Percentiles rank a stretch among this genome's conserved stretches.
Conservation (phyloP, 768 basidiomycete species). For the Mycena galericulata region DNA sequence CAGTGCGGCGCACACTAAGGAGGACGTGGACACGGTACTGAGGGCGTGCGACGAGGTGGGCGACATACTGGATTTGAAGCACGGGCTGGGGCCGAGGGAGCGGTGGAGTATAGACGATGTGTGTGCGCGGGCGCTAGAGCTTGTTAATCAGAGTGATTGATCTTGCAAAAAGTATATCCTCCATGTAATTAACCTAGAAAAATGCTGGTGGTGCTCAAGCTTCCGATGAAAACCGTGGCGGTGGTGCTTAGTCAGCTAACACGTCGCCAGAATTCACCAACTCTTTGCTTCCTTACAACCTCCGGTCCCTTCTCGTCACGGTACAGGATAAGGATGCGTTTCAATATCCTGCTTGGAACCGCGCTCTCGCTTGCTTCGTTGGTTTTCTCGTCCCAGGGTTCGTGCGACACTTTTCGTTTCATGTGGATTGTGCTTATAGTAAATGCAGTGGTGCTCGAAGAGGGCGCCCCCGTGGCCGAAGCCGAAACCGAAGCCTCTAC, state of each 20-base stretch:
- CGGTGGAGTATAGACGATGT: conserved; percentile 87
- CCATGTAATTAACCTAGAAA: conserved; percentile 23
- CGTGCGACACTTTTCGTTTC: background rate
- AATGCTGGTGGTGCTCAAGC: too few species aligned
- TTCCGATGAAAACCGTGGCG: background rate
- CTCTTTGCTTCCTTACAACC: background rate
- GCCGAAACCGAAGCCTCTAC: conserved; percentile 9
- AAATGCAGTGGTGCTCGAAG: conserved; percentile 31
- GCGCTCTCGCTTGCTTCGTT: conserved; percentile 29
- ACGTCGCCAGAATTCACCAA: background rate
- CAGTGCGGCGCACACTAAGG: conserved; percentile 95
- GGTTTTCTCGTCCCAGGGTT: conserved; percentile 36
- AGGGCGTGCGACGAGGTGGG: conserved; percentile 94
- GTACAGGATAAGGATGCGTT: conserved; percentile 33
- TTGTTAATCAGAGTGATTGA: conserved; percentile 61
- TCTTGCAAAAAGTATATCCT: conserved; percentile 14
- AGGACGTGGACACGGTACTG: conserved; percentile 90
- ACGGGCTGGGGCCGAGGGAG: conserved; percentile 65
- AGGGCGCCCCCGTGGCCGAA: conserved; percentile 15
- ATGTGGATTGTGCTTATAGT: background rate
- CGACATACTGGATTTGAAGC: conserved; percentile 90
- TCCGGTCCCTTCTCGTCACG: conserved; percentile 23
- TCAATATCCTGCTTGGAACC: conserved; percentile 30
- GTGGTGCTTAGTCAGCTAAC: background rate
- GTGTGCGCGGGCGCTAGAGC: conserved; percentile 75